A percentile compares a stretch with the other conserved stretches of the same genome.
These are phyloP conservation scores for Ceratobasidium sp. DNA, from an alignment of 1,284 basidiomycete species.

Conservation along the genomic window DNA sequence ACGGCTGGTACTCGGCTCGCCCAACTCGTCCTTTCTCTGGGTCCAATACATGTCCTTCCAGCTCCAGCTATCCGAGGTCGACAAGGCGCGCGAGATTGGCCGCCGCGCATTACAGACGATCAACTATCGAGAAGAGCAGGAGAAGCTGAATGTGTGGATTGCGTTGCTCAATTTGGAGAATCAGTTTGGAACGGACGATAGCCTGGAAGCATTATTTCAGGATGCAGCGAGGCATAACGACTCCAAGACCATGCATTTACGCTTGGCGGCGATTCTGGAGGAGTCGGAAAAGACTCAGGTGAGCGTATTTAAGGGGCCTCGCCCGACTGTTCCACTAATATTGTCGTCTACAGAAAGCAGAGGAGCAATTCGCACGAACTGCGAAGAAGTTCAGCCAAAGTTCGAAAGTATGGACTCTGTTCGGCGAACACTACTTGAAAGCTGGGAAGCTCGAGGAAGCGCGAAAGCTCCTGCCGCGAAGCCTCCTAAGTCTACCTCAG, in stretches of 20 bases:
- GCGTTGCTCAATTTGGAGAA: slow-evolving; percentile 97
- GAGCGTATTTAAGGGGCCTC: slow-evolving; percentile 51
- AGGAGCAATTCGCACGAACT: slow-evolving; percentile 86
- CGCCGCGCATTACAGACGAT: slow-evolving; percentile 89
- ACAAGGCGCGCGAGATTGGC: slow-evolving; percentile 91
- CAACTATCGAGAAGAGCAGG: slow-evolving; percentile 95
- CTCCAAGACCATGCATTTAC: slow-evolving; percentile 88
- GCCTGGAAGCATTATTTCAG: slow-evolving; percentile 84
- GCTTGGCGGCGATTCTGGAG: slow-evolving; percentile 87
- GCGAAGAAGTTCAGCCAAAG: slow-evolving; percentile 94
- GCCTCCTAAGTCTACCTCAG: slow-evolving; percentile 93
- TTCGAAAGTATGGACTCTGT: slow-evolving; percentile 93
- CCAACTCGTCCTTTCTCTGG: slow-evolving; percentile 98
- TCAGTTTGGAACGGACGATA: slow-evolving; percentile 88
- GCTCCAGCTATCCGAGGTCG: slow-evolving; percentile 93
- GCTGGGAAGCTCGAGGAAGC: slow-evolving; percentile 82
- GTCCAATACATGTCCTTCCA: slow-evolving; percentile 99
- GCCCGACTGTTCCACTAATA: background rate
- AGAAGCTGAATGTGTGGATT: slow-evolving; percentile 98
- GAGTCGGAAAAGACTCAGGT: slow-evolving; percentile 86
- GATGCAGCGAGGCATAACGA: slow-evolving; percentile 94
- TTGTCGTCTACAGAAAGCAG: slow-evolving; percentile 73
- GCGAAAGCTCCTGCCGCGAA: slow-evolving; percentile 86
- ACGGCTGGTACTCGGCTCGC: slow-evolving; percentile 92
- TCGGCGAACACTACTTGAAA: slow-evolving; percentile 84